Conservation (phyloP, 2,329 filamentous ascomycete species). For the Neurospora sp. region DNA sequence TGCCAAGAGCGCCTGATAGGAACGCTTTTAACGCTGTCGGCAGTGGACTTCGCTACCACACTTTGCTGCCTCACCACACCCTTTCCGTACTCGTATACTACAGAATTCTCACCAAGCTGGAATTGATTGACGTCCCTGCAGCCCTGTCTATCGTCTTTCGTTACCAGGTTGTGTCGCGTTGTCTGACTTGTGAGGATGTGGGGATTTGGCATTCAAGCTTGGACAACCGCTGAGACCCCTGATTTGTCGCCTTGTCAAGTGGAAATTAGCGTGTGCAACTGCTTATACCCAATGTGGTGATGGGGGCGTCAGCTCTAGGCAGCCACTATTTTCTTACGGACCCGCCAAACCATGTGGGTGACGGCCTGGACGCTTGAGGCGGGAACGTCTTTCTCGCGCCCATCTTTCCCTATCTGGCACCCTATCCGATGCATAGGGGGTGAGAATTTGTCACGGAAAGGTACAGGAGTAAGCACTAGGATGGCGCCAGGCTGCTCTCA, state of each 20-base stretch:
- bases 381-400: no score
- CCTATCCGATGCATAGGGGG: no score
- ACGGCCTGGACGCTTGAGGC: background rate
- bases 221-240: background rate
- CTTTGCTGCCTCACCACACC: background rate
- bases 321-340: background rate
- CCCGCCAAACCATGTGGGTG: background rate
- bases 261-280: background rate
- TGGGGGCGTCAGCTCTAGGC: background rate
- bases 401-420: no score
- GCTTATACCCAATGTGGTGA: background rate
- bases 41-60: background rate
- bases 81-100: background rate
- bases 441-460: no score
- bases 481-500: background rate
- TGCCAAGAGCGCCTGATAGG: conserved; percentile 1
- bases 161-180: background rate
- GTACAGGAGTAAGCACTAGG: no score
- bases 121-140: background rate
- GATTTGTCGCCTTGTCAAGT: background rate
- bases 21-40: background rate
- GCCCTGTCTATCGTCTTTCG: background rate
- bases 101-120: background rate
- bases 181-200: background rate
- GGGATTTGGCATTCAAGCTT: background rate